Evolutionary conservation across 805 yeast species (phyloP).

Genomic region (Yamadazyma olivae): DNA sequence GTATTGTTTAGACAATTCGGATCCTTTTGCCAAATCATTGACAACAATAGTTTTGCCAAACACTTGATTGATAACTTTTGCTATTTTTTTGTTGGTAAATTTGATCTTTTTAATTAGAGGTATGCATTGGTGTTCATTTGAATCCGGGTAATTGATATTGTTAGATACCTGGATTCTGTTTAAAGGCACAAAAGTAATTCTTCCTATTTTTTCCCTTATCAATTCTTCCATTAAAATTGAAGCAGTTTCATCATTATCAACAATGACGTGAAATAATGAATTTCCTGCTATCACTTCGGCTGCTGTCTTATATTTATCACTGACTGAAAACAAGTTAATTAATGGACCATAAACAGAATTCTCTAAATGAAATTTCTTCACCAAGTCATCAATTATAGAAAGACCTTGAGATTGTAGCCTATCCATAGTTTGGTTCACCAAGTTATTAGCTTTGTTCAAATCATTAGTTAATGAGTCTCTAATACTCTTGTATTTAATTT

Average conservation of each 20-base stretch:
- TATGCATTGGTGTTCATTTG: conserved; percentile 55
- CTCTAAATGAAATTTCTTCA: conserved; percentile 53
- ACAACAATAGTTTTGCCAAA: conserved; percentile 83
- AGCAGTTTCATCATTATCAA: conserved; percentile 84
- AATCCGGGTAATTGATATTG: conserved; percentile 53
- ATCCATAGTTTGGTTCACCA: conserved; percentile 72
- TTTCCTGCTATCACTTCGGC: conserved; percentile 89
- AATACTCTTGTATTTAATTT: conserved; percentile 59
- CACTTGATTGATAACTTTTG: conserved; percentile 70
- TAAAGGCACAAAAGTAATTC: conserved; percentile 89
- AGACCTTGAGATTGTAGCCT: conserved; percentile 68
- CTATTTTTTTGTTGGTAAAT: conserved; percentile 49
- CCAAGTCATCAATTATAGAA: conserved; percentile 62
- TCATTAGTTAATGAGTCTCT: conserved; percentile 54
- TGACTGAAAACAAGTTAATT: conserved; percentile 78
- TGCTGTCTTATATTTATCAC: conserved; percentile 79
- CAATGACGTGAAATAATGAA: conserved; percentile 83
- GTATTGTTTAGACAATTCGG: conserved; percentile 58
- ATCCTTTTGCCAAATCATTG: conserved; percentile 62
- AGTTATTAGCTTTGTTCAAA: conserved; percentile 53
- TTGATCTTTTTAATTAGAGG: conserved; percentile 77
- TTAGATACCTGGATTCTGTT: conserved; percentile 48
- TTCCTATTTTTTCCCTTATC: conserved; percentile 65
- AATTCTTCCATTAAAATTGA: conserved; percentile 74
- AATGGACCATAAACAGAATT: conserved; percentile 74